Evolutionary conservation across 305 asterid species (phyloP).

Genomic region (Plantago lanceolata): DNA sequence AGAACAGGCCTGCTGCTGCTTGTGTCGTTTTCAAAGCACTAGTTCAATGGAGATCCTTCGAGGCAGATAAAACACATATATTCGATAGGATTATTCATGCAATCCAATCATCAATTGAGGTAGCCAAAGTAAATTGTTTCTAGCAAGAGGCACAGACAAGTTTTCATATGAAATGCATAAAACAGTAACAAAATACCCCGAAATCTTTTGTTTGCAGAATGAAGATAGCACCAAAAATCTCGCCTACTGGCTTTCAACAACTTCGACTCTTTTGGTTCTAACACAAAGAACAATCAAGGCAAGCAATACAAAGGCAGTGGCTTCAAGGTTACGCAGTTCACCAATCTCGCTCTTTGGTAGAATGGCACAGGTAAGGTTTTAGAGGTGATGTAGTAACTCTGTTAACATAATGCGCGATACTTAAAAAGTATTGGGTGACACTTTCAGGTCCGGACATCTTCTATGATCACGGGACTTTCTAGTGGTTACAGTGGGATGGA

Average conservation of each 20-base stretch:
- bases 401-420: slow-evolving; percentile 15
- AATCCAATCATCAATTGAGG: slow-evolving; percentile 87
- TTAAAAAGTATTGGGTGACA: slow-evolving; percentile 24
- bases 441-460: slow-evolving; percentile 67
- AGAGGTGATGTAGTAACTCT: slow-evolving; percentile 18
- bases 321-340: slow-evolving; percentile 62
- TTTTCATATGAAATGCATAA: slow-evolving; percentile 12
- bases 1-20: slow-evolving; percentile 79
- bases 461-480: slow-evolving; percentile 65
- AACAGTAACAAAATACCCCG: slow-evolving; percentile 16
- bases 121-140: slow-evolving; percentile 26
- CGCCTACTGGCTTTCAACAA: slow-evolving; percentile 85
- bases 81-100: slow-evolving; percentile 85
- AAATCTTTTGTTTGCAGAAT: slow-evolving; percentile 34
- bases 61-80: slow-evolving; percentile 81
- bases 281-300: slow-evolving; percentile 85
- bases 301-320: slow-evolving; percentile 49
- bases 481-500: slow-evolving; percentile 94
- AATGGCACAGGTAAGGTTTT: slow-evolving; percentile 76
- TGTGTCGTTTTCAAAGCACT: slow-evolving; percentile 71
- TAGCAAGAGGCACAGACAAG: not conserved
- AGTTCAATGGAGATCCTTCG: slow-evolving; percentile 91
- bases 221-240: slow-evolving; percentile 60
- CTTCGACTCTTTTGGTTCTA: slow-evolving; percentile 83
- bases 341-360: slow-evolving; percentile 76